Evolutionary conservation across 2,329 filamentous ascomycete species (phyloP), one percentile per base, ranked within the genome.

Genomic region (Thermothelomyces thermophilus): DNA sequence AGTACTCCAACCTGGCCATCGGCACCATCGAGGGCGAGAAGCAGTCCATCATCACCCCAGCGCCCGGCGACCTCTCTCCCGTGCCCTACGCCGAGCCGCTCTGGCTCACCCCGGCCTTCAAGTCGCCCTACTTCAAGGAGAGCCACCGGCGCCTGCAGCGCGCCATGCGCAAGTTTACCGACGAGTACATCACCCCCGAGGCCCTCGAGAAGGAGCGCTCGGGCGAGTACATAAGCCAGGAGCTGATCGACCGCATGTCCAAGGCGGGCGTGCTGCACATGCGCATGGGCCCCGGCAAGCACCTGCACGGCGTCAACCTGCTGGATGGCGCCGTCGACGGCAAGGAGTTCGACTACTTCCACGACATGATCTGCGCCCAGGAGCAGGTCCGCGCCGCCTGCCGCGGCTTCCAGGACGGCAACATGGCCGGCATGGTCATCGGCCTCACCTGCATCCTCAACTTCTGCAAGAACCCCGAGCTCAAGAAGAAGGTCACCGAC

Each of bases 1-100:
- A 90, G 66, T 94, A 94, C 73, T 70, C 76, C 41, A 74, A 79
- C 60, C 77, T 95, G 16, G 84, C 80, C 67, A 77, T 95, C 60
- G 89, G 89, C 62, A 86, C 80, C 13, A 67, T 95, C 63, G 72
- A 81, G 58, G 85, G 81, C 67, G 87, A 95, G 72, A 83, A 76
- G 62, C 77, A 87, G 17, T 80, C 89, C 63, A 80, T 93, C 59
- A 75, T 90, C 55, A 80, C 82, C 17, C 81, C 79, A 1, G 69
- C 82, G 62, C 73, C 80, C 9, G 88, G 88, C 58, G 86, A 87
- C 59, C 73, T 94, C 30, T 87, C 82, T 62, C 67, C 73, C 17
- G 86, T 95, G 0, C 90, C 89, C 26, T 95, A 95, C 63, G 87
- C 83, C 24, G 90, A 95, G 67, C 87, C 88, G 2, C 71, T 90